phyloP scores from a whole-genome alignment of 2,329 filamentous ascomycete genomes.

The Aureobasidium sp. region DNA sequence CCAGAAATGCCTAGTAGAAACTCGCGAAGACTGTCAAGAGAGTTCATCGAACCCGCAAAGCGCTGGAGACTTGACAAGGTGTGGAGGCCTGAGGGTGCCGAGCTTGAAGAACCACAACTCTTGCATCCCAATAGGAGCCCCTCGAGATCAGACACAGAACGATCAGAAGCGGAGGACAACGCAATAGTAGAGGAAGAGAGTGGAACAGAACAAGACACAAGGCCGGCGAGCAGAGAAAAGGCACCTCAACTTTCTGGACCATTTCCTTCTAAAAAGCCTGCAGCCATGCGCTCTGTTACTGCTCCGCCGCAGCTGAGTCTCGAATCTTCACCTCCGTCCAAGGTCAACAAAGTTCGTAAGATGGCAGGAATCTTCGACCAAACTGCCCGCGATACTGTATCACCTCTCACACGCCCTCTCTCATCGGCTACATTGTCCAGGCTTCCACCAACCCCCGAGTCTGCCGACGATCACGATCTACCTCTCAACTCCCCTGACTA shows the following conservation, averaged over 20 bases:
- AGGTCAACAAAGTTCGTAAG: constrained; percentile 14
- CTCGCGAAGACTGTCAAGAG: constrained; percentile 62
- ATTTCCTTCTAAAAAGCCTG: neutral
- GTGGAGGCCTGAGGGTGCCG: constrained; percentile 40
- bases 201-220: constrained; percentile 1
- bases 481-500: neutral
- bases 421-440: neutral
- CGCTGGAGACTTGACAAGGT: constrained; percentile 42
- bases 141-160: neutral
- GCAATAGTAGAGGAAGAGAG: neutral
- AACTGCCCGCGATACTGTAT: neutral
- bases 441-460: constrained; percentile 9
- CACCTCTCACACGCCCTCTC: neutral
- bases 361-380: constrained; percentile 9
- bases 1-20: constrained; percentile 60
- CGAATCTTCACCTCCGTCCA: constrained; percentile 37
- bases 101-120: constrained; percentile 15
- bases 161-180: neutral
- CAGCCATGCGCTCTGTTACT: constrained; percentile 27
- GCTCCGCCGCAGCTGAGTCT: constrained; percentile 38
- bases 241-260: neutral
- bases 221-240: neutral
- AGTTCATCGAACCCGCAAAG: constrained; percentile 50
- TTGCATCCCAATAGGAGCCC: neutral
- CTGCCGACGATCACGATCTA: neutral